These are phyloP conservation scores for Cytospora piceae DNA, from an alignment of 2,329 filamentous ascomycete species.

Conservation along the genomic window DNA sequence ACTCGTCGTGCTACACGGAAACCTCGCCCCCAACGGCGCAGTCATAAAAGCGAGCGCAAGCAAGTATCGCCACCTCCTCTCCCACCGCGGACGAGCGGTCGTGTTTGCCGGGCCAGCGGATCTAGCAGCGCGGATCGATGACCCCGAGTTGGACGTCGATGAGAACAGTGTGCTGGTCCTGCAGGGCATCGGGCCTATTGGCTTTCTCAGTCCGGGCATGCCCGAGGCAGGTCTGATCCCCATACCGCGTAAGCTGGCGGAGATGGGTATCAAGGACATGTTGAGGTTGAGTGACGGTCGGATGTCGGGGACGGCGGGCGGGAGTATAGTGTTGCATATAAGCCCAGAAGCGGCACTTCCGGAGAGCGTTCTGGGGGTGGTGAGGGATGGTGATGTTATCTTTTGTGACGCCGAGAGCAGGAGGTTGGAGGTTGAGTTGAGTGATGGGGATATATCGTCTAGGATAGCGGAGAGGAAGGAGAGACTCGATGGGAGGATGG, in stretches of 20 bases:
- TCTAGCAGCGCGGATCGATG: slow-evolving; percentile 65
- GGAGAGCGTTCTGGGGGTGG: slow-evolving; percentile 75
- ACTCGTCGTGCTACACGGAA: slow-evolving; percentile 80
- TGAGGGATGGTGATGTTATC: slow-evolving; percentile 76
- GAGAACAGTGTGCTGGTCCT: slow-evolving; percentile 72
- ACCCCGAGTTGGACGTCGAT: slow-evolving; percentile 63
- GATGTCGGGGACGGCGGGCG: slow-evolving; percentile 85
- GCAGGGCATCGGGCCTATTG: slow-evolving; percentile 86
- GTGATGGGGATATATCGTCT: slow-evolving; percentile 68
- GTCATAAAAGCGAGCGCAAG: slow-evolving; percentile 88
- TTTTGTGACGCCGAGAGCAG: slow-evolving; percentile 75
- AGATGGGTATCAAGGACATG: slow-evolving; percentile 76
- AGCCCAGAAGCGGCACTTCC: slow-evolving; percentile 80
- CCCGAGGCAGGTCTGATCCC: slow-evolving; percentile 73
- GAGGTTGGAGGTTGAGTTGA: slow-evolving; percentile 62
- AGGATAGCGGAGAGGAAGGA: slow-evolving; percentile 61
- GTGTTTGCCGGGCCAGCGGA: slow-evolving; percentile 79
- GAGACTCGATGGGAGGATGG: slow-evolving; percentile 37
- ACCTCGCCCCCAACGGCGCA: slow-evolving; percentile 80
- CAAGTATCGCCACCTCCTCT: slow-evolving; percentile 68
- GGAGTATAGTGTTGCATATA: slow-evolving; percentile 88
- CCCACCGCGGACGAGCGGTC: slow-evolving; percentile 54
- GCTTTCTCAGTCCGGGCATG: slow-evolving; percentile 78
- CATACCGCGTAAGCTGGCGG: slow-evolving; percentile 76
- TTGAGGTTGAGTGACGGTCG: slow-evolving; percentile 84